Conservation (phyloP, 192 early-diverging fungal genomes). For the Podila minutissima region DNA sequence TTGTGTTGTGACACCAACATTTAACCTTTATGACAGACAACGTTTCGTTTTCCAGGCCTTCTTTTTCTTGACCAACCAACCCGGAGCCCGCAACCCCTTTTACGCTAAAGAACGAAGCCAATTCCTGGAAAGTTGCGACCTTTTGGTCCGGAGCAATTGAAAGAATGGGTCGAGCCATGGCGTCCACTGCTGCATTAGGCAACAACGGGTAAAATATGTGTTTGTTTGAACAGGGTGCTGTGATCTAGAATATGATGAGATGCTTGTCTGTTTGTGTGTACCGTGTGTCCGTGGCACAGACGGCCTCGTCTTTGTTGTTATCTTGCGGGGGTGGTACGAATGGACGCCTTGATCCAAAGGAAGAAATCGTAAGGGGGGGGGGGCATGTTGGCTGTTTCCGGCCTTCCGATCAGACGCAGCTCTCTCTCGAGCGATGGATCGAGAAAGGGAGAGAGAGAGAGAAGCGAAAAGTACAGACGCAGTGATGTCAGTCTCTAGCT, state of each 20-base stretch:
- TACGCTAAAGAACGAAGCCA: neutral
- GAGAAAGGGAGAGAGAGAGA: too few species aligned
- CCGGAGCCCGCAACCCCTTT: neutral
- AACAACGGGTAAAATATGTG: neutral
- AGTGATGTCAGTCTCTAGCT: too few species aligned
- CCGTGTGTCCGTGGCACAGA: neutral
- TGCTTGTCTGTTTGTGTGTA: neutral
- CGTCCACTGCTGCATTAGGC: too few species aligned
- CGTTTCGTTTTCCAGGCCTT: neutral
- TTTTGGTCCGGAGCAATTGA: too few species aligned
- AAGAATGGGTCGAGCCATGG: neutral
- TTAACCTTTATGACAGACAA: neutral
- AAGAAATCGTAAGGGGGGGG: too few species aligned
- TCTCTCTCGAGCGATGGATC: too few species aligned
- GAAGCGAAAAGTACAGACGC: too few species aligned
- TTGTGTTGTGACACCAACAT: neutral
- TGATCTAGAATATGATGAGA: neutral
- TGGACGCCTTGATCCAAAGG: too few species aligned
- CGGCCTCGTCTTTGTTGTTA: neutral
- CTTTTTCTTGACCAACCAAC: neutral
- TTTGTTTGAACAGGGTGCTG: neutral
- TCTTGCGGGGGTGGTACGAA: neutral
- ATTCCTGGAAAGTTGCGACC: neutral
- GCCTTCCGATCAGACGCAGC: too few species aligned
- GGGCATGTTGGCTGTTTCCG: too few species aligned